Evolutionary conservation across 257 asterid genomes (phyloP), one percentile per base, ranked within the genome.

Genomic region (Forsythia viridissima): DNA sequence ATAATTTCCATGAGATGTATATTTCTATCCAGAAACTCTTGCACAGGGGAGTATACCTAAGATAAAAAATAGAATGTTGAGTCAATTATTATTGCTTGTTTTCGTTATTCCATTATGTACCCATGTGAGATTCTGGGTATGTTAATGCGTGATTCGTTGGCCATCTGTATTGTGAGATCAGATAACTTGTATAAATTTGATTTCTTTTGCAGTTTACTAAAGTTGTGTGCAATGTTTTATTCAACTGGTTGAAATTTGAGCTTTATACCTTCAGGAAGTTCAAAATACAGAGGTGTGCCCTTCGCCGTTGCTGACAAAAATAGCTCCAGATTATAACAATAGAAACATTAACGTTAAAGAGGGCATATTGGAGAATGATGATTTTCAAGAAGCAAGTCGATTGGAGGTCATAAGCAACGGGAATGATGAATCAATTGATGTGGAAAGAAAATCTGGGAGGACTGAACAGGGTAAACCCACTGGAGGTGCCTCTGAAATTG

Each of bases 181-280:
- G 46, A 37, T 65, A 73, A 59, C 55, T 40, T 42, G 37, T 24
- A 57, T n/a, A 71, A 67, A 55, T 70, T 42, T 42, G 30, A 21
- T 73, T 71, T 61, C 70, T 65, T 67, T 65, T 73, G 67, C 76
- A 72, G 18, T 34, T 78, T 8, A 2, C 21, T 36, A 44, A 30
- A 71, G 6, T 59, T 41, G 20, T 68, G 4, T 55, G 75, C 51
- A 18, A 72, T 71, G n/a, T 73, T 44, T 71, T 67, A 36, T 72
- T 37, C 59, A 41, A 18, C 81, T 65, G 81, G 82, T 80, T 76
- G 79, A 72, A 65, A 40, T 15, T 83, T 68, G 30, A 24, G 40
- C 69, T 73, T 52, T 46, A 37, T 81, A 37, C 76, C 80, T 85
- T 81, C 84, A 90, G 96, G 93, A 85, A 80, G 84, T 80, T 78